Evolutionary conservation across 768 basidiomycete species (phyloP).

Genomic region (Neoboletus subvelutipes): DNA sequence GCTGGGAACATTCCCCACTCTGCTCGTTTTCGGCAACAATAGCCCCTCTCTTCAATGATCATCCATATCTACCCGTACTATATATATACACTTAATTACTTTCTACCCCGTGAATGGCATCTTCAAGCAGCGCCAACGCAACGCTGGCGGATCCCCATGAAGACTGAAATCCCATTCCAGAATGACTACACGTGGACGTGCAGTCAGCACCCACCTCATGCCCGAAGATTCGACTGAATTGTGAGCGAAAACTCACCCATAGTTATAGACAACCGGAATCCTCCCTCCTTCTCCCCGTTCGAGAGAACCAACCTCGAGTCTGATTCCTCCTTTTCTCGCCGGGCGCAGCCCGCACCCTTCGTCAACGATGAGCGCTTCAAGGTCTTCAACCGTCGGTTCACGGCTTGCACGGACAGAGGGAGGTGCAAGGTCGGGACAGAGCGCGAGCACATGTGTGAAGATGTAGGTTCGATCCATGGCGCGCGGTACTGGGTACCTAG

Average conservation of each 20-base stretch:
- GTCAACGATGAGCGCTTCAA: constrained; percentile 47
- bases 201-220: neutral
- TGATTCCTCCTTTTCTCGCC: constrained; percentile 62
- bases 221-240: neutral
- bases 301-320: constrained; percentile 51
- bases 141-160: constrained; percentile 64
- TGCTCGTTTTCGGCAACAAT: neutral
- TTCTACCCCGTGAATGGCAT: constrained; percentile 29
- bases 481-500: constrained; percentile 64
- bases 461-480: constrained; percentile 62
- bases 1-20: neutral
- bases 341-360: constrained; percentile 68
- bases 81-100: neutral
- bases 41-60: neutral
- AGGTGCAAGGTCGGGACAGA: constrained; percentile 58
- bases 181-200: constrained; percentile 43
- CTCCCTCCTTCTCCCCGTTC: constrained; percentile 27
- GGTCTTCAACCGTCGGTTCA: constrained; percentile 48
- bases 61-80: neutral
- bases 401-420: constrained; percentile 49
- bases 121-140: constrained; percentile 48
- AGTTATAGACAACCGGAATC: constrained; percentile 60
- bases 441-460: constrained; percentile 47
- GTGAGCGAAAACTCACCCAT: constrained; percentile 47
- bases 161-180: constrained; percentile 61